A percentile compares a stretch with the other conserved stretches of the same genome.
Conservation (phyloP, 2,329 filamentous ascomycete species). For the Exophiala spinifera region DNA sequence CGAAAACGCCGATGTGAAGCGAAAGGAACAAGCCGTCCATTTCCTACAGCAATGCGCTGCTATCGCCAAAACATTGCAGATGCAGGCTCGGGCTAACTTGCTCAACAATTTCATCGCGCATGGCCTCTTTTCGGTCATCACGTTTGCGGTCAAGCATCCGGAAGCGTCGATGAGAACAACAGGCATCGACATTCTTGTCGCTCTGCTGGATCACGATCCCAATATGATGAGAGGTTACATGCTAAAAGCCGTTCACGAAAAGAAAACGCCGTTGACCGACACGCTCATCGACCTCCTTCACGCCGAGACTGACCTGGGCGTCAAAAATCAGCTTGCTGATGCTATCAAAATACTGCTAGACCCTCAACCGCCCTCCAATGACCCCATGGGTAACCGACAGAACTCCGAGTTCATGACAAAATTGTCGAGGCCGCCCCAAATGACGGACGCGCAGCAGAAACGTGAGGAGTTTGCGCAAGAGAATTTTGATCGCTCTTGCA, state of each 20-base stretch:
- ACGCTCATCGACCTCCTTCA: conserved; percentile 88
- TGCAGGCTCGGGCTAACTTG: conserved; percentile 71
- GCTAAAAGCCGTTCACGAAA: conserved; percentile 86
- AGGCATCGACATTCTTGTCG: conserved; percentile 88
- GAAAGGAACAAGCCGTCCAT: conserved; percentile 89
- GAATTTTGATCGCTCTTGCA: conserved; percentile 86
- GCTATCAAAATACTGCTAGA: conserved; percentile 92
- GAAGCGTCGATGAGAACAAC: conserved; percentile 85
- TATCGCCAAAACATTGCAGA: conserved; percentile 91
- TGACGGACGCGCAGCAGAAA: conserved; percentile 64
- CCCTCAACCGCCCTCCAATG: conserved; percentile 58
- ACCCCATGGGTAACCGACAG: conserved; percentile 54
- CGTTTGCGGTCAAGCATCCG: conserved; percentile 80
- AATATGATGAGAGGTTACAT: conserved; percentile 92
- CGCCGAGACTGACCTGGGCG: conserved; percentile 86
- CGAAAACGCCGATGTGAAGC: conserved; percentile 60
- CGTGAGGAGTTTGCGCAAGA: conserved; percentile 74
- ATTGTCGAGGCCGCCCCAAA: conserved; percentile 50
- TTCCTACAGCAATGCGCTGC: conserved; percentile 96
- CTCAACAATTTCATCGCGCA: conserved; percentile 88
- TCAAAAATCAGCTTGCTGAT: conserved; percentile 93
- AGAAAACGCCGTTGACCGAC: conserved; percentile 80
- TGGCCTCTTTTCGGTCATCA: conserved; percentile 84
- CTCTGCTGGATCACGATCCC: conserved; percentile 92
- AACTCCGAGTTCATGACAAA: conserved; percentile 64